Evolutionary conservation across 2,329 filamentous ascomycete genomes (phyloP).

Genomic region (Podosphaera leucotricha): DNA sequence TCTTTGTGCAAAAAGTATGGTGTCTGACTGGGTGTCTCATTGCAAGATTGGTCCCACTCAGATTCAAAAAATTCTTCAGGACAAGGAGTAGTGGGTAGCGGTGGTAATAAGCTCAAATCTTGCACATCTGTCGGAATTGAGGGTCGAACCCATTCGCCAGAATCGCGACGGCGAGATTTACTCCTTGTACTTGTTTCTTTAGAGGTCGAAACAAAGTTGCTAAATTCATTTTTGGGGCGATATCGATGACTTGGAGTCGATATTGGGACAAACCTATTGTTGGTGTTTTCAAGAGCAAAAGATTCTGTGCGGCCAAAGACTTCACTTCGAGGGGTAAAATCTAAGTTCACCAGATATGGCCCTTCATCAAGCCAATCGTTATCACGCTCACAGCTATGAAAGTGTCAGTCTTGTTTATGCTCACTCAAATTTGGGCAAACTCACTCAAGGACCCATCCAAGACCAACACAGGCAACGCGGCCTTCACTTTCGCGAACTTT

Average conservation of each 20-base stretch:
- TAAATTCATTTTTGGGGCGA: background rate
- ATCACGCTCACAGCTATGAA: conserved; percentile 44
- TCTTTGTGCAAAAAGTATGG: conserved; percentile 15
- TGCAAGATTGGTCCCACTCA: conserved; percentile 12
- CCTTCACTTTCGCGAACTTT: conserved; percentile 52
- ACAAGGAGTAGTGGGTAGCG: conserved; percentile 14
- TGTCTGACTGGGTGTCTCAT: conserved; percentile 13
- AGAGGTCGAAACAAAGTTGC: background rate
- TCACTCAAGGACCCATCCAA: conserved; percentile 75
- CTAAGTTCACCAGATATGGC: conserved; percentile 44
- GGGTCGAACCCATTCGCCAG: conserved; percentile 15
- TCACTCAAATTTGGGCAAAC: conserved; percentile 16
- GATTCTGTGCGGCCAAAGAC: conserved; percentile 58
- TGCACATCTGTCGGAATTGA: conserved; percentile 9
- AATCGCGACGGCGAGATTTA: conserved; percentile 13
- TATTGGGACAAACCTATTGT: conserved; percentile 33
- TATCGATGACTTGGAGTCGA: conserved; percentile 9
- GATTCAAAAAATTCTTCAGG: conserved; percentile 13
- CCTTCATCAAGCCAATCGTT: conserved; percentile 55
- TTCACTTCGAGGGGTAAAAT: conserved; percentile 43
- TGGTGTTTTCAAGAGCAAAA: conserved; percentile 41
- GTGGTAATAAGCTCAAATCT: conserved; percentile 8
- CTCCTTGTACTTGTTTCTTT: conserved; percentile 12
- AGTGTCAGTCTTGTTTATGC: conserved; percentile 13
- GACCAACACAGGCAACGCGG: conserved; percentile 63